Percentiles rank a stretch among this genome's conserved stretches.
phyloP scores from a whole-genome alignment of 768 basidiomycete species.

The Sarcodon sp. region DNA sequence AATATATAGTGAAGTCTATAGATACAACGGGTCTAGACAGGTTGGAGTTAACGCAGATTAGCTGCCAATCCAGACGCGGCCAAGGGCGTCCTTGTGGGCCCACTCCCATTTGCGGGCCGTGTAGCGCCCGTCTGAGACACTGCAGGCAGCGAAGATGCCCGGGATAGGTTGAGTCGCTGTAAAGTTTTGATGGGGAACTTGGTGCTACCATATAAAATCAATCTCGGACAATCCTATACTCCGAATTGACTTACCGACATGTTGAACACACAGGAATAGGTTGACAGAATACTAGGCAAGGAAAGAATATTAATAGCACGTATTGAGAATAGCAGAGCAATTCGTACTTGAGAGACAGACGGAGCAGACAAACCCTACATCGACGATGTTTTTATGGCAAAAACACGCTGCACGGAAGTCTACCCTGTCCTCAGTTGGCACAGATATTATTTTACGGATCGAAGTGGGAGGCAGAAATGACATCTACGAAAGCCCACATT shows the following conservation, averaged over 20 bases:
- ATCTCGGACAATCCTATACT: slow-evolving; percentile 2
- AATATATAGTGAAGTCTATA: no score
- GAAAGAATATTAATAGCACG: not conserved
- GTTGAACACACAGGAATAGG: slow-evolving; percentile 91
- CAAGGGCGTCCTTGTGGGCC: no score
- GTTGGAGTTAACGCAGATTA: no score
- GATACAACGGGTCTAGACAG: no score
- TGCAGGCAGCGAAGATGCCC: slow-evolving; percentile 10
- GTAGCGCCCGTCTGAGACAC: not conserved
- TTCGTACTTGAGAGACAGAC: slow-evolving; percentile 90
- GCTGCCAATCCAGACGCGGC: no score
- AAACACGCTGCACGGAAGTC: slow-evolving; percentile 98
- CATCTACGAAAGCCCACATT: slow-evolving; percentile 47
- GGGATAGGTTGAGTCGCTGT: slow-evolving; percentile 59
- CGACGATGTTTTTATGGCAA: slow-evolving; percentile 95
- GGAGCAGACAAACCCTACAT: slow-evolving; percentile 97
- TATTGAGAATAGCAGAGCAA: not conserved
- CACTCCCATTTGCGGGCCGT: no score
- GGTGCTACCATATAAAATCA: slow-evolving; percentile 36
- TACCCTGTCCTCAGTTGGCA: slow-evolving; percentile 89
- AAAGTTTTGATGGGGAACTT: slow-evolving; percentile 93
- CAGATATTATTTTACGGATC: slow-evolving; percentile 64
- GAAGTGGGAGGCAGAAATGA: slow-evolving; percentile 61
- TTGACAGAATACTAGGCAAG: slow-evolving; percentile 71
- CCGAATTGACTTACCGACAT: slow-evolving; percentile 53